Base-by-base conservation (phyloP, 2,329 filamentous ascomycete species). In the Aspergillus piperis region DNA sequence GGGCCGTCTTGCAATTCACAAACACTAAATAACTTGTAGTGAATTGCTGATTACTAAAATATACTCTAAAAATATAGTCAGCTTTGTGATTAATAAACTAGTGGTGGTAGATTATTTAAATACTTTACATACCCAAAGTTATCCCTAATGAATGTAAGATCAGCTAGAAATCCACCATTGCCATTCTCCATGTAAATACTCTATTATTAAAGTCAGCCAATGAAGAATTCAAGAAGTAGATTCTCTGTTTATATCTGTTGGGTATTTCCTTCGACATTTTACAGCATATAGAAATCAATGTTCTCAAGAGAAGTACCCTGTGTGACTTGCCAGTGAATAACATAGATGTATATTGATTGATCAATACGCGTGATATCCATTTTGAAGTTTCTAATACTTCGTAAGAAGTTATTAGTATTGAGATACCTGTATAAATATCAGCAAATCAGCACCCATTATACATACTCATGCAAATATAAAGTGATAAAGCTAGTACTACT, bases 271-370 rank as follows among this genome's bases (percentile, higher is more conserved):
- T 25, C 23, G 23, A 25, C 23, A 25, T 25, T 25, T 25, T 25
- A 75, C 64, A 72, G 72, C 88, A 91, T 90, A 75, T 88, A 84
- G 80, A 92, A 90, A 66, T 85, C 82, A 52, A 91, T 87, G 77
- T 91, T 91, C 75, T 91, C 87, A 54, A 91, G 78, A 62, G 84
- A 87, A 1, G 88, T 90, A 30, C 88, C 88, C 47, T 91, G 88
- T 15, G 89, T 87, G 8, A 91, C 88, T 75, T 91, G 88, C 88
- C 88, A 91, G 75, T 90, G 88, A 63, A 91, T 89, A 65, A 67
- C 68, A 25, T 64, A 69, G 0, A 80, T 36, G 81, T 81, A 66
- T 1, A 60, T 57, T 25, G 23, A 7, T 27, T 25, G 60, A 27
- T 62, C 55, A 0, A 57, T 64, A 0, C 27, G 59, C 2, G 53